These are phyloP conservation scores for Jamesozyma piceae DNA, from an alignment of 805 yeast species.

Conservation along the genomic window DNA sequence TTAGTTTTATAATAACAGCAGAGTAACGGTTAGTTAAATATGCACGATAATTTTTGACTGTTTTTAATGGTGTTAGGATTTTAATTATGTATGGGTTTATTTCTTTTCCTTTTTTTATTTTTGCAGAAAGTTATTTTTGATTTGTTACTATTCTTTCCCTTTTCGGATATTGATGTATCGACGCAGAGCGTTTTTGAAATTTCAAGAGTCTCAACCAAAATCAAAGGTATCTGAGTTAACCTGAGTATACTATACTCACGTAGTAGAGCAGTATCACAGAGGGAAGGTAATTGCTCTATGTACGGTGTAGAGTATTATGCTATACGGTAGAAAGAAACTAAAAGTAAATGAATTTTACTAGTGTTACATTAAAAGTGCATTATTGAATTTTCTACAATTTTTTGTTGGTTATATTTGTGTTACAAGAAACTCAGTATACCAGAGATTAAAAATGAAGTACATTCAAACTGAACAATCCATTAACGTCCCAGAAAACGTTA, in stretches of 20 bases:
- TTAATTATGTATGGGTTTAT: not conserved
- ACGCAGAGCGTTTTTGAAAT: not conserved
- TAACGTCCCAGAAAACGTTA: conserved; percentile 87
- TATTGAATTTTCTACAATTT: not conserved
- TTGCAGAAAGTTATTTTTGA: not conserved
- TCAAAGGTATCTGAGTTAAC: no score
- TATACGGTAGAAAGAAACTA: no score
- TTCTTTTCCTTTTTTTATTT: no score
- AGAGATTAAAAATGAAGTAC: conserved; percentile 80
- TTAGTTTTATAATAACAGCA: no score
- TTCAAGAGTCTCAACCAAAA: no score
- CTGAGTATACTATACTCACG: no score
- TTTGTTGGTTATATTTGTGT: not conserved
- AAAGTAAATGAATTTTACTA: no score
- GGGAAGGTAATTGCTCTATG: no score
- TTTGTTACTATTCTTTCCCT: not conserved
- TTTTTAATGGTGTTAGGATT: not conserved
- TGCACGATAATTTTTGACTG: not conserved
- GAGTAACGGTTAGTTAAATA: no score
- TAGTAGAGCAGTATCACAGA: no score
- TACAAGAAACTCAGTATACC: not conserved
- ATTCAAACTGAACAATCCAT: conserved; percentile 78
- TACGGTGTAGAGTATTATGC: no score
- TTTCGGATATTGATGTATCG: not conserved
- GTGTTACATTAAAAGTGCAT: not conserved